Evolutionary conservation across 306 rosid genomes (phyloP).

Genomic region (Prunus armeniaca): DNA sequence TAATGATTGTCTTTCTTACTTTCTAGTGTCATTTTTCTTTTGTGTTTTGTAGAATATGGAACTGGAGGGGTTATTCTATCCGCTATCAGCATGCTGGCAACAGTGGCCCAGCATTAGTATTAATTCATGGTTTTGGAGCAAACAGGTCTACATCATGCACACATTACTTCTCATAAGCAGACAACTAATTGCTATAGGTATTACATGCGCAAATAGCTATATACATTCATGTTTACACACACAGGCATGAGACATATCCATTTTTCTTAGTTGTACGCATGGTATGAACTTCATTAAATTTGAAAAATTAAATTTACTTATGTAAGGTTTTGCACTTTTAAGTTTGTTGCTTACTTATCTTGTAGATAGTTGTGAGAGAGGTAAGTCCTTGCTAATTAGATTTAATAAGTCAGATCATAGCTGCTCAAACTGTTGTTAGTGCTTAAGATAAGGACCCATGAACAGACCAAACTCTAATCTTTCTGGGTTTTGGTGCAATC

Average conservation of each 20-base stretch:
- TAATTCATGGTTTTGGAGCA: conserved; percentile 97
- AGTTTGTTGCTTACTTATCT: not conserved
- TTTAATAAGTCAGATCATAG: not conserved
- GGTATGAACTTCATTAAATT: not conserved
- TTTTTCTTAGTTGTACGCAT: not conserved
- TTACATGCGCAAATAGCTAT: conserved; percentile 30
- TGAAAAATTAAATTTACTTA: not conserved
- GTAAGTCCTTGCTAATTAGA: not conserved
- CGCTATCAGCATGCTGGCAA: conserved; percentile 78
- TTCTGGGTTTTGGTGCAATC: conserved; percentile 9
- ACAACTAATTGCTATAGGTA: conserved; percentile 39
- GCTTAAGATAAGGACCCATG: not conserved
- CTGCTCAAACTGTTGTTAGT: not conserved
- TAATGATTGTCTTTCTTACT: not conserved
- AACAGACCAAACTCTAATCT: not conserved
- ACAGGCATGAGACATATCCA: not conserved
- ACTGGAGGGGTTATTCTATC: conserved; percentile 80
- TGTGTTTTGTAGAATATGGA: conserved; percentile 55
- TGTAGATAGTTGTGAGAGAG: not conserved
- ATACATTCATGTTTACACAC: not conserved
- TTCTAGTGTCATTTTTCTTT: not conserved
- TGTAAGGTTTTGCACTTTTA: not conserved
- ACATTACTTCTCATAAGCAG: conserved; percentile 45
- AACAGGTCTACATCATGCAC: conserved; percentile 67
- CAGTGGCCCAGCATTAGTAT: conserved; percentile 71